These are phyloP conservation scores for Aspergillus ostianus DNA, from an alignment of 495 filamentous ascomycete genomes.

Conservation along the genomic window DNA sequence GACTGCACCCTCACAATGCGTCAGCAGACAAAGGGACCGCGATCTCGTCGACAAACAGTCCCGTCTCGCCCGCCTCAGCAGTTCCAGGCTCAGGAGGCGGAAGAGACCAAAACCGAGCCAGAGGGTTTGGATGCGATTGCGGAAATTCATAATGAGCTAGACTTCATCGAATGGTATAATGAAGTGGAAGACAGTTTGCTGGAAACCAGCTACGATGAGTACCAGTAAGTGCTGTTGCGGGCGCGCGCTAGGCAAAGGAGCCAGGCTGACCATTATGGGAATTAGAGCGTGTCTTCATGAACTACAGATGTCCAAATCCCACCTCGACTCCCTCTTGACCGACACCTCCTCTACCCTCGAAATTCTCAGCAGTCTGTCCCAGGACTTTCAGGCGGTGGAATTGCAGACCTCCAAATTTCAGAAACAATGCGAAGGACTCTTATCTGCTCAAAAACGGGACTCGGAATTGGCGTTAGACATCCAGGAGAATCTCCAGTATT, in stretches of 20 bases:
- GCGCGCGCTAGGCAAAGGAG: slow-evolving; percentile 14
- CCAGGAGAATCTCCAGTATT: slow-evolving; percentile 83
- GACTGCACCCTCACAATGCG: slow-evolving; percentile 21
- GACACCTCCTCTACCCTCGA: slow-evolving; percentile 71
- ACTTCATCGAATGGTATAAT: slow-evolving; percentile 63
- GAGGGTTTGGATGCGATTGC: slow-evolving; percentile 25
- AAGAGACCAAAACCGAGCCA: slow-evolving; percentile 22
- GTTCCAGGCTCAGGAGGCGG: slow-evolving; percentile 26
- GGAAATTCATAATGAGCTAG: slow-evolving; percentile 50
- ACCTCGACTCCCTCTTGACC: slow-evolving; percentile 75
- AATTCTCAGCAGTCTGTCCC: slow-evolving; percentile 70
- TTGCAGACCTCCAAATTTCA: slow-evolving; percentile 87
- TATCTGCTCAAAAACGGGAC: slow-evolving; percentile 74
- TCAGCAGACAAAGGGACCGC: slow-evolving; percentile 29
- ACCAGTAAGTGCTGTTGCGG: slow-evolving; percentile 56
- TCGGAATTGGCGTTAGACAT: slow-evolving; percentile 76
- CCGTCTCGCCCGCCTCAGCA: slow-evolving; percentile 39
- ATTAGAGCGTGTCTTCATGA: slow-evolving; percentile 73
- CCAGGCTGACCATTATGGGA: background rate
- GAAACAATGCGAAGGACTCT: slow-evolving; percentile 81
- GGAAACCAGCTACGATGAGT: slow-evolving; percentile 80
- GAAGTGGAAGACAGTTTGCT: slow-evolving; percentile 64
- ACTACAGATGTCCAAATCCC: slow-evolving; percentile 71
- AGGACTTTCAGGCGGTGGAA: slow-evolving; percentile 83
- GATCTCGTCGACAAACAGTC: slow-evolving; percentile 43